Evolutionary conservation across 2,329 filamentous ascomycete species (phyloP).

Genomic region (Colletotrichum gloeosporioides): DNA sequence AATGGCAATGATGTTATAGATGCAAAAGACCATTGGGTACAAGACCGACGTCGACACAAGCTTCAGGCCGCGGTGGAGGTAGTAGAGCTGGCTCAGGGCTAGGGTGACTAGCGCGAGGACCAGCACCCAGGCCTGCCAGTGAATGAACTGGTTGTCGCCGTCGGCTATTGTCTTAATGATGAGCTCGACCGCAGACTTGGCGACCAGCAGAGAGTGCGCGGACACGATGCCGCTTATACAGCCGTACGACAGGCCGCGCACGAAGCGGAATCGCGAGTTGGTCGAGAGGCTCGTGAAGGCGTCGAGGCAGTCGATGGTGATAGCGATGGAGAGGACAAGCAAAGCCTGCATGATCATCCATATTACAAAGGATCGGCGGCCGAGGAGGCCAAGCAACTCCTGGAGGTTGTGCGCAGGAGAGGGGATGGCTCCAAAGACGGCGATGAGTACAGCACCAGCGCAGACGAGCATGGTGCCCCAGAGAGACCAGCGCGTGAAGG

Average conservation of each 20-base stretch:
- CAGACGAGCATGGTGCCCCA: conserved; percentile 89
- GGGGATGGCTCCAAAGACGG: conserved; percentile 90
- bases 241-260: conserved; percentile 86
- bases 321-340: conserved; percentile 72
- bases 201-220: conserved; percentile 89
- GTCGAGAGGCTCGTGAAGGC: conserved; percentile 58
- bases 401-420: conserved; percentile 88
- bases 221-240: conserved; percentile 91
- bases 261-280: conserved; percentile 73
- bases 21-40: conserved; percentile 96
- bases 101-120: conserved; percentile 80
- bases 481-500: conserved; percentile 93
- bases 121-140: conserved; percentile 95
- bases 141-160: conserved; percentile 89
- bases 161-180: conserved; percentile 86
- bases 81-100: conserved; percentile 91
- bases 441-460: conserved; percentile 87
- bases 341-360: conserved; percentile 88
- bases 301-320: conserved; percentile 63
- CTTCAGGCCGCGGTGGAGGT: conserved; percentile 91
- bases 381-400: conserved; percentile 80
- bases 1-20: conserved; percentile 99
- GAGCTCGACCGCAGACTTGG: conserved; percentile 95
- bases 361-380: conserved; percentile 75
- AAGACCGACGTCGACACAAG: conserved; percentile 94